A percentile compares a stretch with the other conserved stretches of the same genome.
Evolutionary conservation across 495 filamentous ascomycete species (phyloP).

Genomic region (Talaromyces trachyspermus): DNA sequence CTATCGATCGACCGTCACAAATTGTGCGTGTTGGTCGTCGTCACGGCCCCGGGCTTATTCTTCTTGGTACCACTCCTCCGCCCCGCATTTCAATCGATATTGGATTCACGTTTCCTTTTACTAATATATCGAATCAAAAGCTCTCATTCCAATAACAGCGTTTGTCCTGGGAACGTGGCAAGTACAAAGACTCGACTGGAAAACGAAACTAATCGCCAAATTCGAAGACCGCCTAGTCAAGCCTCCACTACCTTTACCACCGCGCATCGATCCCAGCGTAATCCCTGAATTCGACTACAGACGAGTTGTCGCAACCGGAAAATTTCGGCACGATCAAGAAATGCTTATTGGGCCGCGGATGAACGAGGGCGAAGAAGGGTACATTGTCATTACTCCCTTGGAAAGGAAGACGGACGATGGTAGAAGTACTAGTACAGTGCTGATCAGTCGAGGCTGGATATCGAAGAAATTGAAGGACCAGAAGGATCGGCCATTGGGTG

Average conservation of each 20-base stretch:
- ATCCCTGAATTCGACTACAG: conserved; percentile 90
- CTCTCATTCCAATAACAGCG: conserved; percentile 83
- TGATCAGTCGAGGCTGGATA: conserved; percentile 91
- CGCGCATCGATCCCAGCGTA: conserved; percentile 67
- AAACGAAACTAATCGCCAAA: conserved; percentile 80
- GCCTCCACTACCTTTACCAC: conserved; percentile 80
- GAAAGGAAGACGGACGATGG: conserved; percentile 45
- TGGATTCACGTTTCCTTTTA: background rate
- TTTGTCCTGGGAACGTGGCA: conserved; percentile 93
- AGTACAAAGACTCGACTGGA: conserved; percentile 87
- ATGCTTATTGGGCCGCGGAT: conserved; percentile 93
- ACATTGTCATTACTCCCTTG: conserved; percentile 81
- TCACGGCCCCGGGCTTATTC: conserved; percentile 75
- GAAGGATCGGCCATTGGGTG: conserved; percentile 45
- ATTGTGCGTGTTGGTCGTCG: conserved; percentile 64
- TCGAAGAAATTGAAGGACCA: conserved; percentile 59
- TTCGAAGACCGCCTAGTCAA: conserved; percentile 85
- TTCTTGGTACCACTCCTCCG: conserved; percentile 50
- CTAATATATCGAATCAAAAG: conserved; percentile 30
- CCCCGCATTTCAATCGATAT: background rate
- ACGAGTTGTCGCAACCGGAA: conserved; percentile 68
- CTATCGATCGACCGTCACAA: conserved; percentile 76
- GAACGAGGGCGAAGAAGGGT: conserved; percentile 83
- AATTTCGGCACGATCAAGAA: conserved; percentile 78
- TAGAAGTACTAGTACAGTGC: conserved; percentile 55